Conservation (phyloP, 768 basidiomycete genomes). For the Albatrellus ellisii region DNA sequence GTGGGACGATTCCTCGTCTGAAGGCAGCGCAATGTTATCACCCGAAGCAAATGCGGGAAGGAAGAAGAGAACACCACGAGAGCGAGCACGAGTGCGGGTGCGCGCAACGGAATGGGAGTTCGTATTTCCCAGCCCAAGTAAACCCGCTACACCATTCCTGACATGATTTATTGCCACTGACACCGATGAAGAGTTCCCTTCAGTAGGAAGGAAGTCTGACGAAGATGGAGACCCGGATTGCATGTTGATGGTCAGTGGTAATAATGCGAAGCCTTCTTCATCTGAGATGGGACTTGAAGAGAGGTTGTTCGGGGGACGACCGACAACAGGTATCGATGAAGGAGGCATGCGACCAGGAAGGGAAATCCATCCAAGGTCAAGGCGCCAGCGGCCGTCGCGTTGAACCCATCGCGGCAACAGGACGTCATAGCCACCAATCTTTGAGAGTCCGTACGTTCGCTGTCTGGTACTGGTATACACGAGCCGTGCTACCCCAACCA, state of each 20-base stretch:
- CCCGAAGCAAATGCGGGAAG: constrained; percentile 57
- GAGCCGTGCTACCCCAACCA: constrained; percentile 52
- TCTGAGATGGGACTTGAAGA: constrained; percentile 17
- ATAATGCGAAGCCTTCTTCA: constrained; percentile 31
- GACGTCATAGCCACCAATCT: constrained; percentile 66
- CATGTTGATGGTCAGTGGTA: constrained; percentile 52
- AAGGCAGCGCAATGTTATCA: constrained; percentile 19
- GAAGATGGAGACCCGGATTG: constrained; percentile 40
- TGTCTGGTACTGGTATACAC: constrained; percentile 40
- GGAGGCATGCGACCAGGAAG: constrained; percentile 21
- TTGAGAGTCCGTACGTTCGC: constrained; percentile 43
- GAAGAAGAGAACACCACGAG: constrained; percentile 58
- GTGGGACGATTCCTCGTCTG: background rate
- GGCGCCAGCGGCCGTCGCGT: constrained; percentile 58
- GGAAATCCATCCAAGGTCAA: constrained; percentile 51
- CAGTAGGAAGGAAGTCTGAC: constrained; percentile 29
- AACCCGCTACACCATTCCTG: constrained; percentile 38
- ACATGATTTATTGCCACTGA: constrained; percentile 35
- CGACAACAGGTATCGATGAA: constrained; percentile 4
- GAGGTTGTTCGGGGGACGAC: background rate
- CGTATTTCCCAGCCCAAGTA: constrained; percentile 20
- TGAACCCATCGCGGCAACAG: constrained; percentile 63
- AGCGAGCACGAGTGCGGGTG: constrained; percentile 20
- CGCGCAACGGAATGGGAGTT: constrained; percentile 11
- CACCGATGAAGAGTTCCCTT: constrained; percentile 32